Conservation (phyloP, 176 grass and related monocot genomes). For the Oryza longistaminata region DNA sequence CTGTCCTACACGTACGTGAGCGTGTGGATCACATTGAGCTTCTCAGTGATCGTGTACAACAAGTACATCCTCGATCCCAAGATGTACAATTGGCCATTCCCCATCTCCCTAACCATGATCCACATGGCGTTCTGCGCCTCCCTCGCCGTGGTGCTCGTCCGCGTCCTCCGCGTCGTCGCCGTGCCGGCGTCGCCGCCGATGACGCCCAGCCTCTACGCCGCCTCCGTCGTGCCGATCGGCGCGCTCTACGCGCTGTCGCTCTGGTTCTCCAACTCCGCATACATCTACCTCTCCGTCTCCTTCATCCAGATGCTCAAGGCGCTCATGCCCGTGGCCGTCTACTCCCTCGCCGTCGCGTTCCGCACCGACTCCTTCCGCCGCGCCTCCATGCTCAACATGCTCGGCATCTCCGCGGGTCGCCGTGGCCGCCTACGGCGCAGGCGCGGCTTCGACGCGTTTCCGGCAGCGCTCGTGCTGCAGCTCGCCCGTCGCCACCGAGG, state of each 20-base stretch:
- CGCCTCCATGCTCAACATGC: conserved; percentile 66
- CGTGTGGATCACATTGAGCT: no score
- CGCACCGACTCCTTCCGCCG: no score
- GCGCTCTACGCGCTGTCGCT: conserved; percentile 91
- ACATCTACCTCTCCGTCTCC: conserved; percentile 99
- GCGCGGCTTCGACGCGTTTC: conserved; percentile 56
- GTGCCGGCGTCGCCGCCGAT: no score
- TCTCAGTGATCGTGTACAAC: no score
- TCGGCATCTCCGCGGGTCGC: conserved; percentile 80
- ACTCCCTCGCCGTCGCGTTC: conserved; percentile 37
- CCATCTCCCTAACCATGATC: no score
- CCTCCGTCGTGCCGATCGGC: conserved; percentile 55
- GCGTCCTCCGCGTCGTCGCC: no score
- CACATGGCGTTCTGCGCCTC: no score
- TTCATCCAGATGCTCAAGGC: conserved; percentile 99
- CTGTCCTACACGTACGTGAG: no score
- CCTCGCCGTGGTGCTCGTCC: no score
- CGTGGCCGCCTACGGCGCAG: conserved; percentile 80
- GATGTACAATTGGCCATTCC: no score
- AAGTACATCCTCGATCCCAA: no score
- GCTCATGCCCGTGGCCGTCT: conserved; percentile 95
- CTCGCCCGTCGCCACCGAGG: conserved; percentile 78
- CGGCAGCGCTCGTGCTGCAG: conserved; percentile 77
- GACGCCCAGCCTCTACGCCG: no score
- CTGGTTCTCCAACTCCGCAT: conserved; percentile 98